These are phyloP conservation scores for Fibroporia radiculosa DNA, from an alignment of 768 basidiomycete species.

Conservation along the genomic window DNA sequence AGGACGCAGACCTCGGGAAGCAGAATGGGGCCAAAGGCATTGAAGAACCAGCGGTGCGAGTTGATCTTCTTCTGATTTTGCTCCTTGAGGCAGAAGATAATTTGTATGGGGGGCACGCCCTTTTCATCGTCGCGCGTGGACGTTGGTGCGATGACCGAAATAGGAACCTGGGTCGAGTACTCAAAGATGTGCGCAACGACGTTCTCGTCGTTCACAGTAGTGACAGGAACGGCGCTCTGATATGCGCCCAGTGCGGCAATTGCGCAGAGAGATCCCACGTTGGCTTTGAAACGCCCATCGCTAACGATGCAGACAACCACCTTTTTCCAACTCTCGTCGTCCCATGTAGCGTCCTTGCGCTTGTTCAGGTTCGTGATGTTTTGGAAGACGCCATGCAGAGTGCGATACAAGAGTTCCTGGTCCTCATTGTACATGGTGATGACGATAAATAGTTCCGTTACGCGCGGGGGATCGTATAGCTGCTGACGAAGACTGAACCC, in stretches of 20 bases:
- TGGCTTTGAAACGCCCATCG: constrained; percentile 91
- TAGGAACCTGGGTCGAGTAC: constrained; percentile 96
- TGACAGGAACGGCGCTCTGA: constrained; percentile 94
- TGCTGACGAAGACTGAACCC: constrained; percentile 85
- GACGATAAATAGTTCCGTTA: constrained; percentile 90
- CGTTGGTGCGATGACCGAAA: constrained; percentile 85
- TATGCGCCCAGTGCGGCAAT: constrained; percentile 88
- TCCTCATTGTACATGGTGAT: constrained; percentile 93
- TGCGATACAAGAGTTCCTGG: constrained; percentile 85
- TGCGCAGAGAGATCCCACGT: constrained; percentile 88
- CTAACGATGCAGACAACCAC: constrained; percentile 87
- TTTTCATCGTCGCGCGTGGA: constrained; percentile 84
- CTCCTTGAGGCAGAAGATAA: constrained; percentile 86
- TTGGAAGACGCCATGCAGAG: constrained; percentile 92
- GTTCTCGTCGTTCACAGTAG: constrained; percentile 80
- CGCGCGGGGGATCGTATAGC: constrained; percentile 77
- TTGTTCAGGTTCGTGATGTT: constrained; percentile 98
- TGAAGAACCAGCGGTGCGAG: constrained; percentile 94
- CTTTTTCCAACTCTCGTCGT: constrained; percentile 82
- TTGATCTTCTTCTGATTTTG: constrained; percentile 97
- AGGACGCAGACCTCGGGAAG: constrained; percentile 91
- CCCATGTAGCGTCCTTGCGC: constrained; percentile 90
- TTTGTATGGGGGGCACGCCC: constrained; percentile 86
- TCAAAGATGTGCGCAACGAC: constrained; percentile 95
- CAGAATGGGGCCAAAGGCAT: constrained; percentile 79